Conservation (phyloP, 1,284 basidiomycete genomes). For the Ustilago xerochloae region DNA sequence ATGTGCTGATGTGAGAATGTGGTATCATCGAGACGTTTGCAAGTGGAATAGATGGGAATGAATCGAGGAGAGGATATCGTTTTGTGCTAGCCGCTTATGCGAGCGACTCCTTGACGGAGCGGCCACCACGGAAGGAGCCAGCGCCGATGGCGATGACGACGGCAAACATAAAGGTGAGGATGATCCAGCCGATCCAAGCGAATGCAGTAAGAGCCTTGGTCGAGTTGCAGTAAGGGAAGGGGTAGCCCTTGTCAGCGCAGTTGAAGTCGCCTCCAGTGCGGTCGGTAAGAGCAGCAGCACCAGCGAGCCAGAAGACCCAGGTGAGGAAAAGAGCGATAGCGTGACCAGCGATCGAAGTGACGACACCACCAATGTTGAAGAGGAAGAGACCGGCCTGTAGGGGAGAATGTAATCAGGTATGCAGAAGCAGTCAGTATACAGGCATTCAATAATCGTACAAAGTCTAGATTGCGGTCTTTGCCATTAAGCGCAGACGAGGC, state of each 20-base stretch:
- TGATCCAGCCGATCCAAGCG: conserved; percentile 64
- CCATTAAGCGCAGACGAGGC: no score
- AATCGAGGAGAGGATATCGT: neutral
- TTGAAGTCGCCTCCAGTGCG: conserved; percentile 46
- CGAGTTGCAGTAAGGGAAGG: conserved; percentile 60
- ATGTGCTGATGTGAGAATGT: neutral
- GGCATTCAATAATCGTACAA: no score
- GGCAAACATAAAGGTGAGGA: conserved; percentile 59
- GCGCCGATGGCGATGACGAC: conserved; percentile 58
- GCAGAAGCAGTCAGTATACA: no score
- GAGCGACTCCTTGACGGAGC: conserved; percentile 64
- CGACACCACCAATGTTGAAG: conserved; percentile 60
- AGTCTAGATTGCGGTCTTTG: no score
- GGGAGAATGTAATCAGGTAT: neutral
- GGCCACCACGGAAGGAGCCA: conserved; percentile 65
- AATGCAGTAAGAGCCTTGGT: conserved; percentile 65
- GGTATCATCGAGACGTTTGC: conserved; percentile 32
- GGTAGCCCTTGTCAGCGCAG: conserved; percentile 21
- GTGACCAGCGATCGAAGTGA: conserved; percentile 67
- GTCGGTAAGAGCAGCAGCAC: conserved; percentile 61
- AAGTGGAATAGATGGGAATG: neutral
- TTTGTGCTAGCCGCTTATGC: conserved; percentile 18
- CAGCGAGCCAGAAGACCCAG: conserved; percentile 65
- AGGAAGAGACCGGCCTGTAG: conserved; percentile 62
- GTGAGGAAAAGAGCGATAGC: conserved; percentile 59